Evolutionary conservation across 768 basidiomycete species (phyloP).

Genomic region (Hypsizygus marmoreus): DNA sequence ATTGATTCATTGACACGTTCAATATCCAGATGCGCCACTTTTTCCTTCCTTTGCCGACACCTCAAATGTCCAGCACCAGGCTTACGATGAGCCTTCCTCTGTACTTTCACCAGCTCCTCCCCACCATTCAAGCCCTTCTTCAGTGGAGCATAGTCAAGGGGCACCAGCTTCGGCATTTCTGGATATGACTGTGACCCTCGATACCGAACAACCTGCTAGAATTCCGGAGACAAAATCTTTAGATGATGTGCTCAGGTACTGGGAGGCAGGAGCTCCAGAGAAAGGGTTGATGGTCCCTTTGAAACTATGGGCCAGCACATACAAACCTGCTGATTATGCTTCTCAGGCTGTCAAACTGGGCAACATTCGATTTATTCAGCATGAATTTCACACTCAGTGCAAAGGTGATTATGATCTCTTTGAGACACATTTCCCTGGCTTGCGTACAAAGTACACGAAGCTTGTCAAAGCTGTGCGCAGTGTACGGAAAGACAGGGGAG

Average conservation of each 20-base stretch:
- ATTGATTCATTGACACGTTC: too few relatives aligned
- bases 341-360: conserved; percentile 11
- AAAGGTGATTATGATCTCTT: conserved; percentile 8
- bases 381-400: conserved; percentile 7
- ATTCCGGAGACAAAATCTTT: conserved; percentile 17
- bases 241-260: conserved; percentile 20
- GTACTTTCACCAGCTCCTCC: too few relatives aligned
- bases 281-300: conserved; percentile 16
- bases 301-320: conserved; percentile 16
- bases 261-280: conserved; percentile 12
- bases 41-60: too few relatives aligned
- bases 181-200: too few relatives aligned
- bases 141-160: too few relatives aligned
- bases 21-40: too few relatives aligned
- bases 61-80: too few relatives aligned
- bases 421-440: conserved; percentile 2
- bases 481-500: too few relatives aligned
- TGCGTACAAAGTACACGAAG: conserved; percentile 11
- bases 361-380: conserved; percentile 4
- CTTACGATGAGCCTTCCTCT: too few relatives aligned
- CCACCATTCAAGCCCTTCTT: too few relatives aligned
- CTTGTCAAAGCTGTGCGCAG: conserved; percentile 6
- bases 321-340: conserved; percentile 7
- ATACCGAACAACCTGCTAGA: conserved; percentile 7
- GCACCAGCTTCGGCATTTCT: too few relatives aligned